Base-by-base conservation (phyloP, 202 grass and related monocot species). In the Thinopyrum obtusiflorum region DNA sequence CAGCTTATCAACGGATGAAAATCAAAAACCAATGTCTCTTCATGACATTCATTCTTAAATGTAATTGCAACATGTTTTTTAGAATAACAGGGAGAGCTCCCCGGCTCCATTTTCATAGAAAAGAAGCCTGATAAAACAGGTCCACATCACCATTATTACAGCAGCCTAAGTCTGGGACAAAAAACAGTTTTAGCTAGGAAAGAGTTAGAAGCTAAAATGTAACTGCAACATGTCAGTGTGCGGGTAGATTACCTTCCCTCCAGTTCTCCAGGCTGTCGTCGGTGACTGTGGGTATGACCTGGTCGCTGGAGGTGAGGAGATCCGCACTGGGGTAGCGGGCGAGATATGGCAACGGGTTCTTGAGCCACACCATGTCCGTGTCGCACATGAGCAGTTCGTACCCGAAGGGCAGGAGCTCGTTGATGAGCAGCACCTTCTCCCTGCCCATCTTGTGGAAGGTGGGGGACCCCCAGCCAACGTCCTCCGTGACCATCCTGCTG, bases 351-450 rank as follows among this genome's bases (percentile, higher is more conserved):
- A 97, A 64, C 5, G 97, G 97, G 87, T 97, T 91, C 93, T 99
- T 97, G 65, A 97, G 88, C 97, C 97, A 99, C 53, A 99, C 97
- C 97, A 97, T 99, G 82, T 99, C 97, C 47, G 97, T 99, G 86
- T 99, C 97, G 79, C 97, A 99, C 92, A 99, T 90, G 60, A 99
- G 93, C 81, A 99, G 83, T 71, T 99, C 97, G 83, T 91, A 92
- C 12, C 93, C 97, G 76, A 94, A 97, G 33, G 90, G 93, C 51
- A 99, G 78, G 66, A 99, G 86, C 68, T 90, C 78, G 79, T 99
- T 99, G 82, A 99, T 99, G 77, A 97, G 87, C 69, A 97, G 89
- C 37, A 97, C 93, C 85, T 99, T 99, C 88, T 99, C 93, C 84
- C 97, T 96, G 42, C 93, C 97, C 97, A 99, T 99, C 92, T 92